Evolutionary conservation across 2,329 filamentous ascomycete species (phyloP), one percentile per base, ranked within the genome.

Genomic region (Teratosphaeriaceae sp.): DNA sequence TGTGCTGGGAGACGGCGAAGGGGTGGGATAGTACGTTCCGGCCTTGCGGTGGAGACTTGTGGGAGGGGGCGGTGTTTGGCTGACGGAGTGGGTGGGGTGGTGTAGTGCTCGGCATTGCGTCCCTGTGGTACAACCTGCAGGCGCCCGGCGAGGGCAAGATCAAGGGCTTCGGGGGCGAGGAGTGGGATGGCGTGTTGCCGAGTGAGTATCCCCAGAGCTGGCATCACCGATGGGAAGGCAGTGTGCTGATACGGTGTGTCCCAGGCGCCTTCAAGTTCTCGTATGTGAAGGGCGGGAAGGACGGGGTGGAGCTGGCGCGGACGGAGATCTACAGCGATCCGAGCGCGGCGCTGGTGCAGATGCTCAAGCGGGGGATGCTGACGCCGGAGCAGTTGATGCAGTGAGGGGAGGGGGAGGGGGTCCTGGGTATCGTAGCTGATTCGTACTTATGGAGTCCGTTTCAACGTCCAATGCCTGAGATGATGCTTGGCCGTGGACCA

Each of bases 151-250:
- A 51, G 15, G 46, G 49, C 30, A 53, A 45, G 39, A 16, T 33
- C 7, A 37, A 45, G 7, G 55, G 54, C 2, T 15, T 6, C 15
- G 37, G 19, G 15, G 38, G 43, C 7, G 52, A 52, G 36, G 47
- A 52, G 34, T 60, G 56, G 55, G 56, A 58, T 49, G 53, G 50
- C 9, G 51, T 50, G 7, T 44, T 24, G 31, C 29, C 41, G 9
- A 21, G 37, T 39, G 24, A 6, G 35, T 23, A 5, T 26, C 8
- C 8, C 2, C 16, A n/a, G 13, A 15, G 3, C 7, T 16, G 4
- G 8, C 5, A 11, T 19, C 18, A 26, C 15, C 9, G 22, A n/a
- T n/a, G 15, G n/a, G 15, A 13, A 5, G 27, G 12, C 6, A 7
- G 5, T 21, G 13, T 30, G n/a, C 38, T 30, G 16, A 31, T 16